These are phyloP conservation scores for Solanum chiquidenum DNA, from an alignment of 257 asterid genomes.

Conservation along the genomic window DNA sequence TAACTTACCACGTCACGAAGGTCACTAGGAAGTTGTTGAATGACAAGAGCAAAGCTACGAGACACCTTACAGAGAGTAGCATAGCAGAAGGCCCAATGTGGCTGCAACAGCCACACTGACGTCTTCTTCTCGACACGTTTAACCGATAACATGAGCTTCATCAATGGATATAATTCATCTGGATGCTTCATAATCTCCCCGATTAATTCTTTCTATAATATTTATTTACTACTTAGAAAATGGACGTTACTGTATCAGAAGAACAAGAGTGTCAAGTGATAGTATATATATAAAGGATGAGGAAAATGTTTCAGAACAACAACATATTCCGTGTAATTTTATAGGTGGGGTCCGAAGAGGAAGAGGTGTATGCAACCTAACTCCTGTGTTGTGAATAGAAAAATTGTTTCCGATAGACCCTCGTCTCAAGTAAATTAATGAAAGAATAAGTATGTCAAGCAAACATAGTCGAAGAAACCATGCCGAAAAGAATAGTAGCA, in stretches of 20 bases:
- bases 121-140: constrained; percentile 42
- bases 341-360: too few species aligned
- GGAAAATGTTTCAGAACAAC: background rate
- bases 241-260: background rate
- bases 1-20: constrained; percentile 77
- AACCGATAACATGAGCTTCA: constrained; percentile 60
- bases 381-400: too few species aligned
- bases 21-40: constrained; percentile 81
- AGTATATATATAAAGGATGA: background rate
- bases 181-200: constrained; percentile 69
- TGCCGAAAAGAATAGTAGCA: too few species aligned
- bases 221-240: background rate
- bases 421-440: too few species aligned
- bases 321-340: too few species aligned
- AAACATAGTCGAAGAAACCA: too few species aligned
- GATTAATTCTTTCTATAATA: background rate
- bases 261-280: background rate
- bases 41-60: constrained; percentile 74
- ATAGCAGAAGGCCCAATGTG: constrained; percentile 89
- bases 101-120: constrained; percentile 55
- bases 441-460: too few species aligned
- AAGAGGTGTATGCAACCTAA: too few species aligned
- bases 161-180: constrained; percentile 70
- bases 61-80: constrained; percentile 75
- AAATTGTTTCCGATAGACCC: too few species aligned